phyloP scores from a whole-genome alignment of 192 early-diverging fungal genomes.

The Umbelopsis isabellina region DNA sequence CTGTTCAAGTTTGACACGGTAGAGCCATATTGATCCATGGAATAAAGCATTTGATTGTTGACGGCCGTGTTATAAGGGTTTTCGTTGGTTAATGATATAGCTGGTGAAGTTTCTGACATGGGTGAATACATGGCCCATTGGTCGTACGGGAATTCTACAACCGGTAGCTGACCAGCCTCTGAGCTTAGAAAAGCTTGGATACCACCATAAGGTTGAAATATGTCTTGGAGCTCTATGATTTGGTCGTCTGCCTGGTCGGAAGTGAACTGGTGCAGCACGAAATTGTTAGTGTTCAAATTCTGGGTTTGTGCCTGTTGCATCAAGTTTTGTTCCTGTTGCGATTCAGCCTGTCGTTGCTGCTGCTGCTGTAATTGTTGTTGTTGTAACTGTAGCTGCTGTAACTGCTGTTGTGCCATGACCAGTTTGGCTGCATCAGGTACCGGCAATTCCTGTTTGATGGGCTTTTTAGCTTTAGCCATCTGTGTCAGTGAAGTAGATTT shows the following conservation, averaged over 20 bases:
- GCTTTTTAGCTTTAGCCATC: conserved; percentile 12
- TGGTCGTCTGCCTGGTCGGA: conserved; percentile 46
- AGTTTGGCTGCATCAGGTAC: not conserved
- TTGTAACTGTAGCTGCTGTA: not conserved
- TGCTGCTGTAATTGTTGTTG: conserved; percentile 11
- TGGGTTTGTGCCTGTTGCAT: not conserved
- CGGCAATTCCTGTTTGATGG: not conserved
- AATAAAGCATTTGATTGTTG: not conserved
- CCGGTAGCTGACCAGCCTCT: conserved; percentile 9
- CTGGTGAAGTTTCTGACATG: conserved; percentile 9
- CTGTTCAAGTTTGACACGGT: conserved; percentile 2
- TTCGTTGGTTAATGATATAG: conserved; percentile 6
- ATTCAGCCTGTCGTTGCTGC: conserved; percentile 15
- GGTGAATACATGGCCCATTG: conserved; percentile 11
- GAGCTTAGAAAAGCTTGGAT: conserved; percentile 34
- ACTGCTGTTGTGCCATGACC: not conserved
- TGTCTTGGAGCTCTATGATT: conserved; percentile 40
- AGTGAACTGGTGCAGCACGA: conserved; percentile 45
- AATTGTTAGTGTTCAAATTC: conserved; percentile 31
- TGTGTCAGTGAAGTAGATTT: conserved; percentile 22
- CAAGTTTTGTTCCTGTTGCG: not conserved
- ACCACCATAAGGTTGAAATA: conserved; percentile 32
- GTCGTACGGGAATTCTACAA: conserved; percentile 11
- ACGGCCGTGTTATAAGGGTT: not conserved
- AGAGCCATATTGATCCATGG: not conserved